Conservation (phyloP, 1,284 basidiomycete genomes). For the Irpex sp. region DNA sequence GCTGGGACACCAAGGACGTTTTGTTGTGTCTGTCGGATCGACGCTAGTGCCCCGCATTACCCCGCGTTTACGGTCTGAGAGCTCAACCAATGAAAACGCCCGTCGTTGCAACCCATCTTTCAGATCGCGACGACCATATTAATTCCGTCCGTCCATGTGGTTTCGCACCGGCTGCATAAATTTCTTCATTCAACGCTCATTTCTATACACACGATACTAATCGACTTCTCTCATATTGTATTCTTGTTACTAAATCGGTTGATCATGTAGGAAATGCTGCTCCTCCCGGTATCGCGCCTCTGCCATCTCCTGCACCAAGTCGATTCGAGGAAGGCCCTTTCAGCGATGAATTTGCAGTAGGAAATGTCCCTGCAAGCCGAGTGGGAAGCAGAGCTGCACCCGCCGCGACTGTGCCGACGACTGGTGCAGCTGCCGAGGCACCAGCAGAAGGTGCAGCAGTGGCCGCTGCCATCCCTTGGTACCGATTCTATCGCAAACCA, state of each 20-base stretch:
- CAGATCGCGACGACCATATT: background rate
- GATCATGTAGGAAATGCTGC: background rate
- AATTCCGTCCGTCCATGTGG: background rate
- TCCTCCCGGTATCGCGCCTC: background rate
- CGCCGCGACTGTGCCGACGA: background rate
- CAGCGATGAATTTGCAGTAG: background rate
- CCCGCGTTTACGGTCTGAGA: background rate
- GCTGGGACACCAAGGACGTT: background rate
- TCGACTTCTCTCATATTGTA: background rate
- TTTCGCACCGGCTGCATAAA: background rate
- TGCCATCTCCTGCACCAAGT: background rate
- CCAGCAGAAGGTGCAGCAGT: background rate
- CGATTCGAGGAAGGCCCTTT: background rate
- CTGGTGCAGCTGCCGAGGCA: background rate
- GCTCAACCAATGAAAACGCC: background rate
- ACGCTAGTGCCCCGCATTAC: background rate
- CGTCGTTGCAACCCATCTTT: background rate
- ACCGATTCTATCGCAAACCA: background rate
- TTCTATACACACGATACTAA: background rate
- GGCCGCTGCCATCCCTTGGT: background rate
- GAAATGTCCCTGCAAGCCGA: background rate
- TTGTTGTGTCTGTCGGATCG: background rate
- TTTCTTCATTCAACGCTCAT: background rate
- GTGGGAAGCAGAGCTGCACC: background rate
- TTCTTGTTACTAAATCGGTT: background rate